Conservation (phyloP, 495 filamentous ascomycete genomes). For the Paragyromitra xinjiangensis region DNA sequence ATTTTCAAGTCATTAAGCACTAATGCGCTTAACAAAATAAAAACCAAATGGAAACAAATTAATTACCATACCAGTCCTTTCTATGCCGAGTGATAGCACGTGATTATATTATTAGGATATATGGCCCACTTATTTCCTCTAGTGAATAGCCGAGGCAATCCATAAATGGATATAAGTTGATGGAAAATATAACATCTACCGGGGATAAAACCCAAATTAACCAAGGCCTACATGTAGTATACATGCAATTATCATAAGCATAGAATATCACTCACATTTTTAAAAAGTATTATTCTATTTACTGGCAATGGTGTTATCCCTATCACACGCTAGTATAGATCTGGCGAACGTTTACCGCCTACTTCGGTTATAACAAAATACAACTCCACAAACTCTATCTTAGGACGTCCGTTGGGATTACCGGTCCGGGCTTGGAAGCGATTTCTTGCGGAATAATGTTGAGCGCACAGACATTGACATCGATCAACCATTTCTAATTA, state of each 20-base stretch:
- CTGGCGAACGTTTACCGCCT: background rate
- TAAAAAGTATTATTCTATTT: background rate
- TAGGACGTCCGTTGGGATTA: background rate
- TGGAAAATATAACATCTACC: too few species aligned
- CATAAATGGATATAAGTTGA: too few species aligned
- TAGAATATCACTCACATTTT: slow-evolving; percentile 5
- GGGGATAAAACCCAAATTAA: too few species aligned
- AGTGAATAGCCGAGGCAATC: too few species aligned
- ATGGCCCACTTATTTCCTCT: too few species aligned
- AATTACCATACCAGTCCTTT: too few species aligned
- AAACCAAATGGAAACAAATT: too few species aligned
- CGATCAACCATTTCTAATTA: background rate
- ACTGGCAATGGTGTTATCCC: too few species aligned
- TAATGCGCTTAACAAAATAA: too few species aligned
- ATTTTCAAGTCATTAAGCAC: too few species aligned
- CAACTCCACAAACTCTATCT: background rate
- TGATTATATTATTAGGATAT: too few species aligned
- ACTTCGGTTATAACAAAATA: background rate
- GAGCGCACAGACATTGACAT: slow-evolving; percentile 4
- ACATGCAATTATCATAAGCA: background rate
- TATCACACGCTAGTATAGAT: background rate
- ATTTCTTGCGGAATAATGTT: background rate
- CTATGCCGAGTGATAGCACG: too few species aligned
- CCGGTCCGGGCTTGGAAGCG: background rate
- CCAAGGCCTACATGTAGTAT: background rate